Evolutionary conservation across 2,329 filamentous ascomycete species (phyloP).

Genomic region (Aureobasidium namibiae): DNA sequence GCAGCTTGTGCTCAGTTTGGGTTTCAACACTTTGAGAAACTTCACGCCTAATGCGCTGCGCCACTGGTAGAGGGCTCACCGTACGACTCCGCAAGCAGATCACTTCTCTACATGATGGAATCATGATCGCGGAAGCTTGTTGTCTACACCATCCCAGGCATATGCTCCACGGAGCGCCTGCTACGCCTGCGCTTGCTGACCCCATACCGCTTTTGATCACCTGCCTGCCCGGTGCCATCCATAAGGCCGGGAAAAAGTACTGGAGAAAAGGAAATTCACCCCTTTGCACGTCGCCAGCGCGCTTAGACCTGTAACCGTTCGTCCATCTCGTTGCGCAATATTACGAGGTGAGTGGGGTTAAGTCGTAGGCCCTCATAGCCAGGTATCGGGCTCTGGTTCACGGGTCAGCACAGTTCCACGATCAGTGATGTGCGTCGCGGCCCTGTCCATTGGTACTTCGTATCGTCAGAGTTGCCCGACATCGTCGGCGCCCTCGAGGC

Average conservation of each 20-base stretch:
- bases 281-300: background rate
- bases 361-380: background rate
- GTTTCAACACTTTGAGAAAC: constrained; percentile 7
- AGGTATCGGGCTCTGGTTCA: background rate
- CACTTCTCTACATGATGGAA: background rate
- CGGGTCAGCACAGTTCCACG: background rate
- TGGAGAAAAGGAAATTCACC: background rate
- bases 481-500: background rate
- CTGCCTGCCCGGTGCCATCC: background rate
- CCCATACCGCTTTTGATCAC: background rate
- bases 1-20: constrained; percentile 7
- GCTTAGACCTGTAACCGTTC: background rate
- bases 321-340: background rate
- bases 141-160: background rate
- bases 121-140: background rate
- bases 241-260: background rate
- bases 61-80: background rate
- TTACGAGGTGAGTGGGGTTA: background rate
- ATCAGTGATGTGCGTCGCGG: background rate
- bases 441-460: background rate
- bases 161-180: background rate
- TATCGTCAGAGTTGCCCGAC: background rate
- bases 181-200: background rate
- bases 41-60: constrained; percentile 7
- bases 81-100: background rate